Evolutionary conservation across 1,284 basidiomycete genomes (phyloP).

Genomic region (Sanghuangporus sanghuang): DNA sequence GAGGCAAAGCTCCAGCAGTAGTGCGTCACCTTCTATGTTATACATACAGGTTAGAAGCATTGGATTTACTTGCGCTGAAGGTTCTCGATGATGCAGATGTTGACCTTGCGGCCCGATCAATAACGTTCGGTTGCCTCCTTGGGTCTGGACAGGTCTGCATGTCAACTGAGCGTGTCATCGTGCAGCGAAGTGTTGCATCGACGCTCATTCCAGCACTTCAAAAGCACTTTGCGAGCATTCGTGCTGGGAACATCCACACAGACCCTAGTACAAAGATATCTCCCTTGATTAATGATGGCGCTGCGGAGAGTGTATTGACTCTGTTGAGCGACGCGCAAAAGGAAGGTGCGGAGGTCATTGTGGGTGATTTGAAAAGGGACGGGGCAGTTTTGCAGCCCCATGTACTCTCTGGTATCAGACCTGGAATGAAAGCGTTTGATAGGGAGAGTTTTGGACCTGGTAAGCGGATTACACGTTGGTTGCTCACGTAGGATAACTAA

Average conservation of each 20-base stretch:
- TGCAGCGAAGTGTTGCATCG: conserved; percentile 38
- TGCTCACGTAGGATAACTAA: conserved; percentile 4
- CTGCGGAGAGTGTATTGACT: conserved; percentile 44
- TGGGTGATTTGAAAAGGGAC: conserved; percentile 39
- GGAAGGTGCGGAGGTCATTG: conserved; percentile 46
- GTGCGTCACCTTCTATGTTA: conserved; percentile 30
- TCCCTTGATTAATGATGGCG: conserved; percentile 44
- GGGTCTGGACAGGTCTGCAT: conserved; percentile 70
- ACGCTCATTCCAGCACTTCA: conserved; percentile 33
- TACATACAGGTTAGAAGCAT: background rate
- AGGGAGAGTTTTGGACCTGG: conserved; percentile 59
- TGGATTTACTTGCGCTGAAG: conserved; percentile 26
- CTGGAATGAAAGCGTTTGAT: conserved; percentile 48
- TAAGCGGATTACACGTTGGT: conserved; percentile 22
- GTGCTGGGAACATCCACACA: conserved; percentile 31
- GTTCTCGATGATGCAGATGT: conserved; percentile 61
- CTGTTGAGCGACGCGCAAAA: conserved; percentile 47
- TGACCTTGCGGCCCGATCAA: conserved; percentile 46
- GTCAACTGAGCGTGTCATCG: conserved; percentile 64
- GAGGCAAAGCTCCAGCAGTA: conserved; percentile 71
- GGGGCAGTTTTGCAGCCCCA: conserved; percentile 50
- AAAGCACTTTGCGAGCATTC: conserved; percentile 29
- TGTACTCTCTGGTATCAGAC: conserved; percentile 42
- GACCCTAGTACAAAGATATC: conserved; percentile 26
- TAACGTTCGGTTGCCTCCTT: conserved; percentile 54